A percentile compares a stretch with the other conserved stretches of the same genome.
These are phyloP conservation scores for Aciculoconidium aculeatum DNA, from an alignment of 805 yeast species.

Conservation along the genomic window DNA sequence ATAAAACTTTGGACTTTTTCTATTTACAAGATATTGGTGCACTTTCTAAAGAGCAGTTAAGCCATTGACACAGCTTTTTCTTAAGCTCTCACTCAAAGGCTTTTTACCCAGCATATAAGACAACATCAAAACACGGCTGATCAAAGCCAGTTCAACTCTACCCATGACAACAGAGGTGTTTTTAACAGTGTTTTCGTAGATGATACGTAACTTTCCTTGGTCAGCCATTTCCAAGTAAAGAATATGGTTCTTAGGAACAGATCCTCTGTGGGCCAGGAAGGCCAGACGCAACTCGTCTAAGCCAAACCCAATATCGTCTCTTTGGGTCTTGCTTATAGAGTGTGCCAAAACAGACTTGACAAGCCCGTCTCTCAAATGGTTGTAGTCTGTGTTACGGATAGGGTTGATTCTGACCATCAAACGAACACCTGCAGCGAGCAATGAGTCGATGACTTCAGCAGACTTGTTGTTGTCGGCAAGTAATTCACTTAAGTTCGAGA, in stretches of 20 bases:
- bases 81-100: constrained; percentile 57
- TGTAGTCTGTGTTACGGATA: constrained; percentile 83
- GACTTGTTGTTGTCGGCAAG: constrained; percentile 50
- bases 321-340: constrained; percentile 46
- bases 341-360: constrained; percentile 71
- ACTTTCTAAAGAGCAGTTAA: no score
- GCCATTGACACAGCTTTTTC: constrained; percentile 37
- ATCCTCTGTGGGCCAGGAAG: constrained; percentile 55
- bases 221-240: constrained; percentile 51
- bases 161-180: constrained; percentile 44
- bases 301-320: constrained; percentile 47
- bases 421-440: constrained; percentile 55
- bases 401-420: constrained; percentile 78
- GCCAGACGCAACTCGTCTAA: constrained; percentile 58
- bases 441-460: constrained; percentile 44
- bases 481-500: constrained; percentile 7
- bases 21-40: no score
- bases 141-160: constrained; percentile 49
- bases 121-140: constrained; percentile 63
- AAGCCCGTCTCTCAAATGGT: constrained; percentile 85
- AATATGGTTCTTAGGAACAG: constrained; percentile 71
- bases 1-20: no score
- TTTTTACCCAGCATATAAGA: constrained; percentile 68
- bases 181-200: constrained; percentile 26
- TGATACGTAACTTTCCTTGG: constrained; percentile 18